A percentile compares a stretch with the other conserved stretches of the same genome.
Conservation (phyloP, 2,329 filamentous ascomycete genomes). For the Xenosphaeropsis pyriputrescens region DNA sequence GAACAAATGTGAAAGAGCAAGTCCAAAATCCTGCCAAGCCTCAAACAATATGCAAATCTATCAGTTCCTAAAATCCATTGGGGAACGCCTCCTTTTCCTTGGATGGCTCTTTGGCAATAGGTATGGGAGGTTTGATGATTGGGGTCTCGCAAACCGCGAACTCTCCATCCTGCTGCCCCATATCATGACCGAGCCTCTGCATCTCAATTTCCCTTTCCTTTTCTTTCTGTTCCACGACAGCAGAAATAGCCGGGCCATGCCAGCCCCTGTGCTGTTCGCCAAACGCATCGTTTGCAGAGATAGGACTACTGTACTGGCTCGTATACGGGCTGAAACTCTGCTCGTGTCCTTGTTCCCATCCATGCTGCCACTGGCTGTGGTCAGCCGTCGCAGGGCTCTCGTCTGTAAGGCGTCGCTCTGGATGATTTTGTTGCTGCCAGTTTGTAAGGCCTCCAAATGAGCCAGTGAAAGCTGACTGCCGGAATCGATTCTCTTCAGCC, state of each 20-base stretch:
- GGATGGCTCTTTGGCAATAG: neutral
- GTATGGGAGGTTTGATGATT: constrained; percentile 1
- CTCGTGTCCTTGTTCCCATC: constrained; percentile 17
- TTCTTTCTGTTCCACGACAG: neutral
- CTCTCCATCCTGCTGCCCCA: constrained; percentile 1
- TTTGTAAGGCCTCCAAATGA: neutral
- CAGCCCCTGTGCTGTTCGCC: constrained; percentile 4
- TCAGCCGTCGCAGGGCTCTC: constrained; percentile 18
- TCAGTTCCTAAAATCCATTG: no score
- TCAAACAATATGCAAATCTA: no score
- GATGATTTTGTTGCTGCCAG: constrained; percentile 4
- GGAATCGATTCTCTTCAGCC: constrained; percentile 12
- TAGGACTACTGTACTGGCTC: constrained; percentile 43
- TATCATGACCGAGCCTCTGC: constrained; percentile 1
- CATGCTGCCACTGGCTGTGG: constrained; percentile 18
- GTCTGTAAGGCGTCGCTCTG: no score
- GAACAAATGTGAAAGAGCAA: no score
- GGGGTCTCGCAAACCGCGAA: constrained; percentile 1
- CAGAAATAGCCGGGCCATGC: constrained; percentile 6
- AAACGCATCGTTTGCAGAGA: constrained; percentile 13
- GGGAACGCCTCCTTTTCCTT: no score
- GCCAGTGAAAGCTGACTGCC: neutral
- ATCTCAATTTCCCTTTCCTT: constrained; percentile 2
- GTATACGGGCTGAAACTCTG: constrained; percentile 44
- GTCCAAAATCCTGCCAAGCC: no score